Percentiles rank a stretch among this genome's conserved stretches.
These are phyloP conservation scores for Takashimella koratensis DNA, from an alignment of 1,284 basidiomycete species.

Conservation along the genomic window DNA sequence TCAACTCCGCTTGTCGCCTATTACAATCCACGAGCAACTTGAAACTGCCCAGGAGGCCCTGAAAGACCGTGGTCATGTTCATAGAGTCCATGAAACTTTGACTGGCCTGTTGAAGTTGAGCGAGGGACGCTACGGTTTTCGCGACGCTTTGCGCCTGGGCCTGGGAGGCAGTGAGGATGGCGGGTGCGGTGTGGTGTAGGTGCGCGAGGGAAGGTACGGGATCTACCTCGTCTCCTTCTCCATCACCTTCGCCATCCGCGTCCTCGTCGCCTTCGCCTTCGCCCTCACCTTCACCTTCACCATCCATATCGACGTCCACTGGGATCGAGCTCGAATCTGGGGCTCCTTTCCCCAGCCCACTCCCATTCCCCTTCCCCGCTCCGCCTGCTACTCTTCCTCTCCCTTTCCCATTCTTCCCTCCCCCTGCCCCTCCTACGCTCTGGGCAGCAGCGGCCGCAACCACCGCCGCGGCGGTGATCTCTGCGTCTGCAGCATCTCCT, in stretches of 20 bases:
- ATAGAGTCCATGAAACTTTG: slow-evolving; percentile 29
- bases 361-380: background rate
- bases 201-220: background rate
- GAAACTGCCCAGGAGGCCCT: slow-evolving; percentile 28
- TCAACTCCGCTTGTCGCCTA: slow-evolving; percentile 30
- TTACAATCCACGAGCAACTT: slow-evolving; percentile 32
- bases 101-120: slow-evolving; percentile 20
- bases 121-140: slow-evolving; percentile 21
- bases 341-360: background rate
- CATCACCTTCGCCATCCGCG: background rate
- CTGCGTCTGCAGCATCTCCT: background rate
- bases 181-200: slow-evolving; percentile 2
- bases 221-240: background rate
- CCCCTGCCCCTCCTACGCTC: too few species aligned
- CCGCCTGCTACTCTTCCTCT: background rate
- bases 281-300: background rate
- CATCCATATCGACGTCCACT: background rate
- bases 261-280: background rate
- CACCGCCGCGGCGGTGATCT: background rate
- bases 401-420: background rate
- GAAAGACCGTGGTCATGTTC: slow-evolving; percentile 25
- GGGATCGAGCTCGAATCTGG: background rate
- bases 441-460: background rate
- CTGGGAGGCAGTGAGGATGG: slow-evolving; percentile 12
- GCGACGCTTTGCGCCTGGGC: slow-evolving; percentile 20